These are phyloP conservation scores for Podospora conica DNA, from an alignment of 495 filamentous ascomycete genomes.

Conservation along the genomic window DNA sequence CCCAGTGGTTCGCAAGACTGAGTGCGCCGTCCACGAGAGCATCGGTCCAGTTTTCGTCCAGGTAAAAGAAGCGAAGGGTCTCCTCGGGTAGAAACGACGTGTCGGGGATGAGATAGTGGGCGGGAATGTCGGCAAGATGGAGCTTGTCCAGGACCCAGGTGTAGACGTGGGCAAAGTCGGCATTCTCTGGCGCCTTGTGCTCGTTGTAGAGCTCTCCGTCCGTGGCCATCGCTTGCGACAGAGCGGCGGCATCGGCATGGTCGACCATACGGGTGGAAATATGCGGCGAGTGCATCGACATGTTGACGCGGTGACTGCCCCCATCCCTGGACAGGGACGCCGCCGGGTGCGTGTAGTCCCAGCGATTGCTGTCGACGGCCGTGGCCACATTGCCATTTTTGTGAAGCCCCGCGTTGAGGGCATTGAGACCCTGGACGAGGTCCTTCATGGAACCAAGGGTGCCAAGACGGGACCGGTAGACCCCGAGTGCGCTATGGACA, in stretches of 20 bases:
- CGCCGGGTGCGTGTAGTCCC: not conserved
- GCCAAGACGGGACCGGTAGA: not conserved
- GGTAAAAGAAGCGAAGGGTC: conserved; percentile 39
- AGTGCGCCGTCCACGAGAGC: conserved; percentile 43
- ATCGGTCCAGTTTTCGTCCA: conserved; percentile 42
- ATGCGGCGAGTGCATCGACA: not conserved
- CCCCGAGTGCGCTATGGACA: not conserved
- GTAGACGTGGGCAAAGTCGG: conserved; percentile 32
- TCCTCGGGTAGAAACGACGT: conserved; percentile 34
- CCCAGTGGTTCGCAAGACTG: conserved; percentile 34
- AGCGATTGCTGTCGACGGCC: not conserved
- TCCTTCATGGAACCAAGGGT: not conserved
- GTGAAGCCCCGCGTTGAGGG: not conserved
- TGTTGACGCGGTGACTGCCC: not conserved
- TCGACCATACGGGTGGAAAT: not conserved
- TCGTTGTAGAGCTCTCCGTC: conserved; percentile 27
- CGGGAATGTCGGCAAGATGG: conserved; percentile 32
- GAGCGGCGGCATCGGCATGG: not conserved
- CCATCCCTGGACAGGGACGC: not conserved
- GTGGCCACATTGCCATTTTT: not conserved
- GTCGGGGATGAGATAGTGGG: conserved; percentile 39
- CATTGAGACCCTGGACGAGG: not conserved
- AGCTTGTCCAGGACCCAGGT: conserved; percentile 36
- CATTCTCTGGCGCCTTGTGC: conserved; percentile 18
- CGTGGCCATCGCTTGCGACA: not conserved